Percentiles rank a stretch among this genome's conserved stretches.
These are phyloP conservation scores for Colletotrichum coccodes DNA, from an alignment of 2,329 filamentous ascomycete genomes.

Conservation along the genomic window DNA sequence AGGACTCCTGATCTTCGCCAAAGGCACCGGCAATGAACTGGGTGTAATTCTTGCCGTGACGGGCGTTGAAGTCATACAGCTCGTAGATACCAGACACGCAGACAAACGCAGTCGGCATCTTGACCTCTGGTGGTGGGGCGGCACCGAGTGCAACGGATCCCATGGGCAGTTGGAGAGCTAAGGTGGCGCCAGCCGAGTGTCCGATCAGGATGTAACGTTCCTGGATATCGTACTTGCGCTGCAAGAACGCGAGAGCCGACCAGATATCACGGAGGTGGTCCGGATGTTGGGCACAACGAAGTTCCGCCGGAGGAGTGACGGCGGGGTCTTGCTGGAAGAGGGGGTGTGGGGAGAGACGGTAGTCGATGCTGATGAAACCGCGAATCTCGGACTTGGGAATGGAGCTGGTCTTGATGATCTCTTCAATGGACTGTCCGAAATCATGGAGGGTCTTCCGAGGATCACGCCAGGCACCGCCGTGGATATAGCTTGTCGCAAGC, in stretches of 20 bases:
- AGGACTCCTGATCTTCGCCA: conserved; percentile 59
- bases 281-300: conserved; percentile 63
- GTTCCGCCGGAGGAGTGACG: conserved; percentile 34
- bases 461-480: conserved; percentile 73
- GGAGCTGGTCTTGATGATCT: conserved; percentile 47
- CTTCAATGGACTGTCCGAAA: conserved; percentile 56
- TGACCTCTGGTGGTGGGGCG: conserved; percentile 38
- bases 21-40: conserved; percentile 71
- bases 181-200: conserved; percentile 71
- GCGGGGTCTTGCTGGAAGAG: conserved; percentile 49
- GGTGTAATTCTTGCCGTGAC: conserved; percentile 60
- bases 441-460: conserved; percentile 58
- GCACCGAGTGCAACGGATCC: conserved; percentile 43
- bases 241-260: conserved; percentile 60
- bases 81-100: conserved; percentile 76
- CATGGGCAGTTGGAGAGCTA: conserved; percentile 71
- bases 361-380: conserved; percentile 72
- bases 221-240: conserved; percentile 55
- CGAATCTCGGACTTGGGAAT: conserved; percentile 53
- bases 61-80: conserved; percentile 61
- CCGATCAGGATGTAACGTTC: conserved; percentile 66
- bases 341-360: conserved; percentile 67
- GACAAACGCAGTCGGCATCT: conserved; percentile 63
- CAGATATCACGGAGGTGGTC: conserved; percentile 68
- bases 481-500: conserved; percentile 57